A percentile compares a stretch with the other conserved stretches of the same genome.
Evolutionary conservation across 257 asterid genomes (phyloP).

Genomic region (Ophiorrhiza pumila): DNA sequence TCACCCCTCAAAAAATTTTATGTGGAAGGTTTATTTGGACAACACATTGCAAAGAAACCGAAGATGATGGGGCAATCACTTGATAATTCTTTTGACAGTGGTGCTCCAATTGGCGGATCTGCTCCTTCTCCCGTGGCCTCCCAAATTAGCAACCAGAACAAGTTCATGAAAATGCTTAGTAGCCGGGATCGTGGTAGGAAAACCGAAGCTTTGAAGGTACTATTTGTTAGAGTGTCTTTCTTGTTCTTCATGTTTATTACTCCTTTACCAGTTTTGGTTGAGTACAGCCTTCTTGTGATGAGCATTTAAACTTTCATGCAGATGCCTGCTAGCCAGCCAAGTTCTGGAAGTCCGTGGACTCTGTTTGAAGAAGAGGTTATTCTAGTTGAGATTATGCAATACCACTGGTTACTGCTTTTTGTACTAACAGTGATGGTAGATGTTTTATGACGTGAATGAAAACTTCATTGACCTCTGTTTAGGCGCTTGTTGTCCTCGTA

Average conservation of each 20-base stretch:
- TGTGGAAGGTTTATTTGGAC: constrained; percentile 75
- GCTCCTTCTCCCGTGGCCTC: constrained; percentile 86
- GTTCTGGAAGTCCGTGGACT: constrained; percentile 82
- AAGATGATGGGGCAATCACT: constrained; percentile 65
- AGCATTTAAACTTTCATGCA: constrained; percentile 37
- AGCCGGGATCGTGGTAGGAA: constrained; percentile 89
- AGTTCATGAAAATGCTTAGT: constrained; percentile 66
- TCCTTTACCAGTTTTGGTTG: constrained; percentile 2
- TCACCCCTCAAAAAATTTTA: constrained; percentile 14
- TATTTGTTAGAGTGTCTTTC: not conserved
- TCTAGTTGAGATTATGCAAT: constrained; percentile 2
- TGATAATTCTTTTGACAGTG: constrained; percentile 69
- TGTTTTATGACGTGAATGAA: not conserved
- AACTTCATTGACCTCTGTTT: constrained; percentile 15
- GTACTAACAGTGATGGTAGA: not conserved
- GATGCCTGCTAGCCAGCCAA: constrained; percentile 64
- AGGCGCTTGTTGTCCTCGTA: constrained; percentile 96
- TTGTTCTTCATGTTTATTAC: not conserved
- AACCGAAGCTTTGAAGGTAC: constrained; percentile 71
- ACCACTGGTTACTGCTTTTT: not conserved
- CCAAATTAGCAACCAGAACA: constrained; percentile 79
- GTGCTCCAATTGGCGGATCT: constrained; percentile 55
- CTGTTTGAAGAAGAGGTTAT: constrained; percentile 88
- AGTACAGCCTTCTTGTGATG: constrained; percentile 2
- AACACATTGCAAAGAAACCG: constrained; percentile 66